Base-by-base conservation (phyloP, 805 yeast genomes). In the Zygosaccharomyces lentus region DNA sequence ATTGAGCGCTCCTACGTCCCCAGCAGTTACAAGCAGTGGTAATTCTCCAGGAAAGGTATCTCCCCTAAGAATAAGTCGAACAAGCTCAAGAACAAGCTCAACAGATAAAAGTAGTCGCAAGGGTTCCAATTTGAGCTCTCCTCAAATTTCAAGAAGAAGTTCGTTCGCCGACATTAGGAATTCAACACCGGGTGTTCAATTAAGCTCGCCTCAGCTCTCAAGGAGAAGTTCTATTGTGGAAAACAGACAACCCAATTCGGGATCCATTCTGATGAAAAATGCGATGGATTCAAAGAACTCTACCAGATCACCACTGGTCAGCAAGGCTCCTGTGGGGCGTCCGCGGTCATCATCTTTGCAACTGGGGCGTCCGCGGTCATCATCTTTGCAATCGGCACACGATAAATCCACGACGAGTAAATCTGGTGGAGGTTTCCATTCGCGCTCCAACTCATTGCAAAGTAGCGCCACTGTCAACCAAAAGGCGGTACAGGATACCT, bases 371-470 rank as follows among this genome's bases (percentile, higher is more conserved):
- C 56, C 61, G 17, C 57, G 69, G 40, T 64, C 70, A 7, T 55
- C 67, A 1, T 66, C 70, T 3, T 51, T 65, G 23, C 68, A 65
- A 46, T 53, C 67, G 4, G 44, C 57, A 24, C 46, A 45, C 32
- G 27, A 38, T 25, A 26, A 38, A 16, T 32, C 48, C 9, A 36
- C 10, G 21, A 51, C 42, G 24, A 9, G 34, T 10, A 30, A n/a
- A 31, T 17, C 24, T 13, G n/a, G 36, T 4, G 26, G 45, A 7
- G 34, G 46, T 13, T 9, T 41, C 17, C 48, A 48, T 3, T 48
- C 52, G 16, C 56, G 67, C n/a, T 54, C 67, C 2, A 63, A 62
- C 48, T 64, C 68, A 1, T 48, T 64, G 30, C 62, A 63, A 35
- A 56, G 61, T 1, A 50, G 48, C n/a, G 62, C 64, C 12, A 52